A percentile compares a stretch with the other conserved stretches of the same genome.
phyloP scores from a whole-genome alignment of 331 rosid species.

The Malus hybrid region DNA sequence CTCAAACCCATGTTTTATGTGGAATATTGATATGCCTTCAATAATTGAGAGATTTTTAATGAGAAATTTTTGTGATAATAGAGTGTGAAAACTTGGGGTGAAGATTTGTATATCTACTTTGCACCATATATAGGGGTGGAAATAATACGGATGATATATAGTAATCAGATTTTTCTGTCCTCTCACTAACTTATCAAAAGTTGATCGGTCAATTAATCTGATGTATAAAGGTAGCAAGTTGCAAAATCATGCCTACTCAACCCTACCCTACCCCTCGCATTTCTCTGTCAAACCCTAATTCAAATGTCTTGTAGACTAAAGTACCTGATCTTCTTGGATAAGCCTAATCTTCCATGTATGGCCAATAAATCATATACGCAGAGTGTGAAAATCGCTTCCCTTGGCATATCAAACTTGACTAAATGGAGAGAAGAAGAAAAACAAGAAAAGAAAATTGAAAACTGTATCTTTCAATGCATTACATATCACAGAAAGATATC shows the following conservation, averaged over 20 bases:
- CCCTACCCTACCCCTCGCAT: neutral
- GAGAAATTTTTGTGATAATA: neutral
- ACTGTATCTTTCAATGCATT: neutral
- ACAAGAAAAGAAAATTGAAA: neutral
- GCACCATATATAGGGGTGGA: neutral
- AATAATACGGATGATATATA: neutral
- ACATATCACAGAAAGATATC: neutral
- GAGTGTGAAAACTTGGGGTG: neutral
- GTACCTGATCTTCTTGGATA: neutral
- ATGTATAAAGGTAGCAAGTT: neutral
- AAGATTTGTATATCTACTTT: neutral
- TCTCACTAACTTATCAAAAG: neutral
- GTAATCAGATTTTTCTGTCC: slow-evolving; percentile 15
- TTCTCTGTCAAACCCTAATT: neutral
- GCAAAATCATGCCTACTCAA: neutral
- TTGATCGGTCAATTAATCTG: slow-evolving; percentile 4
- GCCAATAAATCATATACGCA: neutral
- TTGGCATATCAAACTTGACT: neutral
- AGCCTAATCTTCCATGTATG: neutral
- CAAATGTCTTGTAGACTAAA: neutral
- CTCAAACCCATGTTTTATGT: neutral
- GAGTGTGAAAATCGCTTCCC: too few species aligned
- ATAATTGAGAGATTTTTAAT: neutral
- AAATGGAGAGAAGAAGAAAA: neutral
- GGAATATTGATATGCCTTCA: neutral